Evolutionary conservation across 208 protist genomes (phyloP), one percentile per base, ranked within the genome.

Genomic region (Wallacemonas sp.): DNA sequence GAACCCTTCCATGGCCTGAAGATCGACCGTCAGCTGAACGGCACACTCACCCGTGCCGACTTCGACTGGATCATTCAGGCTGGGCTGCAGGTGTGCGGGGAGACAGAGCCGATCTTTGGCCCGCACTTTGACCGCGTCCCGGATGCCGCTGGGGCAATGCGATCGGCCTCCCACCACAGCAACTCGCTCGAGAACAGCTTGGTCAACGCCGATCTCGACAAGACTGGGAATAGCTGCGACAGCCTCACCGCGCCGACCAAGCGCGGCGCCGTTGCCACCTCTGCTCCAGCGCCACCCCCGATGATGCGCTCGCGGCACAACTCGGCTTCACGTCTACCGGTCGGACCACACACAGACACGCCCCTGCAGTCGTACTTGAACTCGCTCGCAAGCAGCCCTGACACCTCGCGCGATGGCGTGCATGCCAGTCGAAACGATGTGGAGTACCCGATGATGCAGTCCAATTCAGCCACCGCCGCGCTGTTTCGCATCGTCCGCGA

Each of bases 61-160:
- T 85, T 85, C 63, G 41, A 66, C 5, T 85, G 79, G 79, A 34
- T 85, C 2, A 32, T 76, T 4, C 62, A 76, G 44, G 47, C 24
- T 17, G 64, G 63, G 56, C 41, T 72, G 67, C 39, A 55, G 32
- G 72, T 64, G 52, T 58, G 52, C 52, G n/a, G 29, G 4, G 4
- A 44, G 44, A 29, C 30, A 0, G 30, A 33, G 65, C 19, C n/a
- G 5, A 8, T 60, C 52, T 70, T 46, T 14, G 32, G 19, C 6
- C 57, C 57, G 5, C 57, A 30, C 30, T 58, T 58, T 58, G 52
- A 43, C n/a, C 23, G 72, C 64, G 58, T 61, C 61, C 23, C 43
- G 5, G 21, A 77, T 66, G n/a, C 65, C 29, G 34, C 34, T 19
- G 26, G 29, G 8, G 14, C 26, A 3, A 27, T 27, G 23, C 52